Conservation (phyloP, 225 moss, liverwort and hornwort species). For the Asterella californica region DNA sequence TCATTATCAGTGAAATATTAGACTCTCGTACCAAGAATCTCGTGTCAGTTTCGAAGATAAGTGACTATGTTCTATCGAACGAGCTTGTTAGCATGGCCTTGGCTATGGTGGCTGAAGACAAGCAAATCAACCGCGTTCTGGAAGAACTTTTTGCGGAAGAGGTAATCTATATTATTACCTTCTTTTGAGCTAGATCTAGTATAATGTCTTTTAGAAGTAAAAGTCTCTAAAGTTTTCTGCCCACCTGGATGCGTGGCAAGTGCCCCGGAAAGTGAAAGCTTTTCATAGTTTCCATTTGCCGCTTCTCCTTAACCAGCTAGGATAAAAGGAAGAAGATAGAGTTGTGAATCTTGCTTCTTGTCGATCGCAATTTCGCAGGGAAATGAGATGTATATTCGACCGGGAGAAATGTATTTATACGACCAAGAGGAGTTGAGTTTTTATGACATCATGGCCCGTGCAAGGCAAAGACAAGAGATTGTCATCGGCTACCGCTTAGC, state of each 20-base stretch:
- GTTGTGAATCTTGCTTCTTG: not conserved
- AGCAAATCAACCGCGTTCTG: constrained; percentile 64
- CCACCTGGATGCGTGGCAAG: too few species aligned
- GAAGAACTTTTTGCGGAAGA: constrained; percentile 85
- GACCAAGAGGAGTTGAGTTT: constrained; percentile 66
- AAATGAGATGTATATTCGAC: constrained; percentile 70
- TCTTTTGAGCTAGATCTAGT: too few species aligned
- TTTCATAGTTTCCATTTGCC: too few species aligned
- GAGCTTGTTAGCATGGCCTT: constrained; percentile 81
- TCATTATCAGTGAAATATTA: constrained; percentile 70
- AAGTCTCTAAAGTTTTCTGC: too few species aligned
- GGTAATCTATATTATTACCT: constrained; percentile 22
- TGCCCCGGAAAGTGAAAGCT: too few species aligned
- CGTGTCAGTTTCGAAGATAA: constrained; percentile 52
- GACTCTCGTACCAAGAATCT: constrained; percentile 59
- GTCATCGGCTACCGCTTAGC: constrained; percentile 63
- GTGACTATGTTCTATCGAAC: constrained; percentile 62
- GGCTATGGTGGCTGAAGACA: constrained; percentile 69
- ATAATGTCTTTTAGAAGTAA: too few species aligned
- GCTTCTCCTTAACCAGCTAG: too few species aligned
- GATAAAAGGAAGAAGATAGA: not conserved
- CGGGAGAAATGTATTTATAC: constrained; percentile 63
- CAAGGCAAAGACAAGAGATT: constrained; percentile 53
- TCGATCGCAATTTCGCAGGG: constrained; percentile 30
- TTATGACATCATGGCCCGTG: constrained; percentile 66